These are phyloP conservation scores for Phyllostachys edulis DNA, from an alignment of 176 grass and related monocot species.

Conservation along the genomic window DNA sequence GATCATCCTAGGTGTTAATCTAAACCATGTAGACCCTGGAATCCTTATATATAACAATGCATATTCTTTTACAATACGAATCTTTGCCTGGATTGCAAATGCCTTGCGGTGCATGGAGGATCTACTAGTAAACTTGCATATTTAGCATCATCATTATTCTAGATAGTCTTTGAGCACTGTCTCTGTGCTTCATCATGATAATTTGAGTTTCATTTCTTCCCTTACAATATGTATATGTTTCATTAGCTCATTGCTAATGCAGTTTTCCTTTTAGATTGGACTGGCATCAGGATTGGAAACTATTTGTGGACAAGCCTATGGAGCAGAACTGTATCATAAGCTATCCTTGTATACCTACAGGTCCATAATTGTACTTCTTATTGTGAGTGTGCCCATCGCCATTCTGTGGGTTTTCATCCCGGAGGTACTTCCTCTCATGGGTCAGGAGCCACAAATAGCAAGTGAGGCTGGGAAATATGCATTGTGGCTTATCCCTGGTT, in stretches of 20 bases:
- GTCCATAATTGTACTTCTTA: constrained; percentile 55
- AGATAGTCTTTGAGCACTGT: neutral
- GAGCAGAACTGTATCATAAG: constrained; percentile 63
- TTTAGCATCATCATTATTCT: neutral
- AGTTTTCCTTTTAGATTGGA: constrained; percentile 49
- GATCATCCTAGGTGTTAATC: neutral
- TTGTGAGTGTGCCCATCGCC: constrained; percentile 44
- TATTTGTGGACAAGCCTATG: constrained; percentile 64
- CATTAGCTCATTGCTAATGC: constrained; percentile 14
- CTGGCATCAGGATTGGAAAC: constrained; percentile 61
- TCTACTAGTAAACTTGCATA: neutral
- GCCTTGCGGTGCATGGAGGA: neutral
- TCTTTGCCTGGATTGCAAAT: neutral
- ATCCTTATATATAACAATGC: neutral
- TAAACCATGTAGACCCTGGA: neutral
- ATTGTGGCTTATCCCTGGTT: constrained; percentile 64
- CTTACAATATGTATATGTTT: constrained; percentile 25
- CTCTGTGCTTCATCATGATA: constrained; percentile 5
- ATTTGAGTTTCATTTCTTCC: neutral
- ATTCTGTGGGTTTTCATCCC: constrained; percentile 57
- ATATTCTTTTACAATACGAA: neutral
- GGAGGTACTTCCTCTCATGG: constrained; percentile 42
- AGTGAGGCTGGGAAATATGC: constrained; percentile 59
- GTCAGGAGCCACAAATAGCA: constrained; percentile 57
- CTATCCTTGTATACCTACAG: constrained; percentile 63